Conservation (phyloP, 2,329 filamentous ascomycete genomes). For the Sclerotiophoma versabilis region DNA sequence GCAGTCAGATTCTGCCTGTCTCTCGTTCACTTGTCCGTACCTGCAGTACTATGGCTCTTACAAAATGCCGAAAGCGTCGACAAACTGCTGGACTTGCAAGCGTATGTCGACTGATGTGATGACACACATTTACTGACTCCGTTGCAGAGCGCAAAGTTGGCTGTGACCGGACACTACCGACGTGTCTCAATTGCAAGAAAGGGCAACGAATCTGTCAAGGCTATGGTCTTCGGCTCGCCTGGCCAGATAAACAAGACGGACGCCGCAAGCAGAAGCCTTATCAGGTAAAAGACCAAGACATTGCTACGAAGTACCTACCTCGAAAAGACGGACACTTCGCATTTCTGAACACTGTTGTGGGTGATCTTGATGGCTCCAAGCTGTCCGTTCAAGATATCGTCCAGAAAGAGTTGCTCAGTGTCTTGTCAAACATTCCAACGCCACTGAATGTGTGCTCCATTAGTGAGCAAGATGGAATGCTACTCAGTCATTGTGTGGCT, state of each 20-base stretch:
- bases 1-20: background rate
- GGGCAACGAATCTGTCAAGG: conserved; percentile 54
- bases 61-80: conserved; percentile 21
- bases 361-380: conserved; percentile 21
- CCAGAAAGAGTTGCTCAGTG: background rate
- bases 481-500: conserved; percentile 5
- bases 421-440: background rate
- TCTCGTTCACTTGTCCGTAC: background rate
- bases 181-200: conserved; percentile 55
- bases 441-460: background rate
- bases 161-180: conserved; percentile 55
- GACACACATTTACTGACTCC: conserved; percentile 20
- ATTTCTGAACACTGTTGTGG: conserved; percentile 28
- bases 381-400: background rate
- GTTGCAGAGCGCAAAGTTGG: conserved; percentile 56
- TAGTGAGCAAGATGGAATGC: conserved; percentile 29
- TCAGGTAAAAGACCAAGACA: conserved; percentile 20
- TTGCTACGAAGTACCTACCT: background rate
- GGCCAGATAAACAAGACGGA: conserved; percentile 58
- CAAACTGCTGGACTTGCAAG: conserved; percentile 55
- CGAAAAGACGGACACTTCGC: conserved; percentile 14
- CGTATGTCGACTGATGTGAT: conserved; percentile 31
- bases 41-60: background rate
- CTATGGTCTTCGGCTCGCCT: conserved; percentile 57
- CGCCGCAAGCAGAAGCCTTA: conserved; percentile 50